A percentile compares a stretch with the other conserved stretches of the same genome.
Evolutionary conservation across 2,329 filamentous ascomycete species (phyloP).

Genomic region (Neofusicoccum sp.): DNA sequence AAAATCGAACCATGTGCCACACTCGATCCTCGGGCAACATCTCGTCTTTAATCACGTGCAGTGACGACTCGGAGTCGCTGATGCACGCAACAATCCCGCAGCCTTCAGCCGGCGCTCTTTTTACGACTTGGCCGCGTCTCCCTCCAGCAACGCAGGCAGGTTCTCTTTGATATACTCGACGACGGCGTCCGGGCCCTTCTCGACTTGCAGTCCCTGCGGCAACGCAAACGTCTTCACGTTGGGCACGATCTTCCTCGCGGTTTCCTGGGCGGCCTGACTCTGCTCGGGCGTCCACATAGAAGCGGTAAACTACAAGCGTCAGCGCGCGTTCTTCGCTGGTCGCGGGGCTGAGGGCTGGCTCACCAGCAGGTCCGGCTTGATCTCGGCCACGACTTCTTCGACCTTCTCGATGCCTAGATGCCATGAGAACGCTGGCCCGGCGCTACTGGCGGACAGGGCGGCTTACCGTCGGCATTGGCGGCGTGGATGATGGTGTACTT

Average conservation of each 20-base stretch:
- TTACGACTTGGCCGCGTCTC: background rate
- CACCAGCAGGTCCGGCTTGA: constrained; percentile 60
- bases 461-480: constrained; percentile 63
- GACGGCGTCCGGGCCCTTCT: constrained; percentile 58
- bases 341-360: constrained; percentile 22
- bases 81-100: background rate
- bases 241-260: constrained; percentile 50
- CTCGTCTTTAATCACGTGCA: background rate
- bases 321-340: background rate
- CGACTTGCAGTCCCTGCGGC: constrained; percentile 57
- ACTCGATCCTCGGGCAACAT: background rate
- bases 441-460: background rate
- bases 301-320: constrained; percentile 58
- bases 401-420: constrained; percentile 54
- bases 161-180: constrained; percentile 55
- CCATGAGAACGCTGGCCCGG: background rate
- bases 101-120: background rate
- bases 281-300: constrained; percentile 61
- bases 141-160: constrained; percentile 37
- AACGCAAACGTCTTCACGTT: constrained; percentile 56
- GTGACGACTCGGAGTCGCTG: background rate
- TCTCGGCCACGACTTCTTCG: constrained; percentile 53
- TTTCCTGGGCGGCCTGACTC: constrained; percentile 47
- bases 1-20: constrained; percentile 2
- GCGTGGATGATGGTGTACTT: constrained; percentile 65